A percentile compares a stretch with the other conserved stretches of the same genome.
phyloP scores from a whole-genome alignment of 2,329 filamentous ascomycete species.

The Cordyceps sp. region DNA sequence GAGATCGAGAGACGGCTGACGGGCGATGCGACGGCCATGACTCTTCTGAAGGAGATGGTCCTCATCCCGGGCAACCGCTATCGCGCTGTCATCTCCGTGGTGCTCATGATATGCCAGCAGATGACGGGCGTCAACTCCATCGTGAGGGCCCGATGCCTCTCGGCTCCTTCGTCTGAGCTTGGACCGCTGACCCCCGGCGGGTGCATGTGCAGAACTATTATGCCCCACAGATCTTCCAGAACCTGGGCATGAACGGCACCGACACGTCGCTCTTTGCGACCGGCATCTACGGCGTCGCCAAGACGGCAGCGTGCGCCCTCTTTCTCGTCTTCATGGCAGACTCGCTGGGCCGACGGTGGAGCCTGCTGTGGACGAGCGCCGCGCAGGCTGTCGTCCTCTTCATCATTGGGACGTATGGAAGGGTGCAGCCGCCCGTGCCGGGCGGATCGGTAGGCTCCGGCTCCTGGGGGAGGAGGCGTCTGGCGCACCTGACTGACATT shows the following conservation, averaged over 20 bases:
- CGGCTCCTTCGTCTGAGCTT: neutral
- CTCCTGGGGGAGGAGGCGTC: too few relatives aligned
- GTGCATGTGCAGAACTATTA: constrained; percentile 53
- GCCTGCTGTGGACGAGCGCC: constrained; percentile 47
- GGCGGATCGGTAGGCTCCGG: constrained; percentile 23
- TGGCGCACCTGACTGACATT: too few relatives aligned
- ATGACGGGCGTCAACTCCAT: constrained; percentile 47
- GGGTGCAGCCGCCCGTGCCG: constrained; percentile 38
- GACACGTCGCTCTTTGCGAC: constrained; percentile 51
- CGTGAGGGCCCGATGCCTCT: constrained; percentile 18
- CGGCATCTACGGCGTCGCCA: constrained; percentile 57
- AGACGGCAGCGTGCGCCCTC: constrained; percentile 43
- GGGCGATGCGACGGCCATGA: constrained; percentile 33
- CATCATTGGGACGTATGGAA: constrained; percentile 56
- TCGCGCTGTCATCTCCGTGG: constrained; percentile 44
- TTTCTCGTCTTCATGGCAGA: constrained; percentile 55
- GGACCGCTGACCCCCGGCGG: too few relatives aligned
- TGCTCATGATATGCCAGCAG: constrained; percentile 51
- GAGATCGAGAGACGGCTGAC: constrained; percentile 42
- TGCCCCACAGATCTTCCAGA: constrained; percentile 50
- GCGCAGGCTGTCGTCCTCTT: constrained; percentile 47
- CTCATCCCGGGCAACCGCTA: constrained; percentile 43
- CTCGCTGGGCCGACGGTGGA: constrained; percentile 45
- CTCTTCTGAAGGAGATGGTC: constrained; percentile 49
- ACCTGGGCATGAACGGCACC: constrained; percentile 41